These are phyloP conservation scores for Dothideomycetidae sp. DNA, from an alignment of 2,329 filamentous ascomycete species.

Conservation along the genomic window DNA sequence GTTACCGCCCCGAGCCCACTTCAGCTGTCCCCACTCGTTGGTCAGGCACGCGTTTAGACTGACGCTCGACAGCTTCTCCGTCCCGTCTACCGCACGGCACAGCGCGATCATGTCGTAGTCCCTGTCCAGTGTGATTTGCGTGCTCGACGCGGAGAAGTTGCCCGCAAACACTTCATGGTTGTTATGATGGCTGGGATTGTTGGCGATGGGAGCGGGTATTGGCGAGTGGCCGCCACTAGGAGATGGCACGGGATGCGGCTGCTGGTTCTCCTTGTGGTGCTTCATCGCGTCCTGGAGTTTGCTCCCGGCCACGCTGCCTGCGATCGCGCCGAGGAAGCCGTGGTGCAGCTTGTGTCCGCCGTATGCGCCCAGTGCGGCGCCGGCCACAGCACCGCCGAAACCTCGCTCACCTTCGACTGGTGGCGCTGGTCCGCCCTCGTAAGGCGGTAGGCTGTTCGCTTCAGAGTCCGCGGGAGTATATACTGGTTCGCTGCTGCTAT, in stretches of 20 bases:
- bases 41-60: conserved; percentile 26
- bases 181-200: not conserved
- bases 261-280: conserved; percentile 17
- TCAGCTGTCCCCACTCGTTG: conserved; percentile 24
- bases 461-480: no score
- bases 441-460: no score
- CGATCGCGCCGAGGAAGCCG: conserved; percentile 41
- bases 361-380: conserved; percentile 43
- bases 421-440: conserved; percentile 4
- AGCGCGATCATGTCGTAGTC: conserved; percentile 25
- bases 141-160: conserved; percentile 25
- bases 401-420: conserved; percentile 39
- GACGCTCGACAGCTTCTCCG: conserved; percentile 21
- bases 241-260: not conserved
- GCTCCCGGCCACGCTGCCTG: conserved; percentile 41
- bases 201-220: no score
- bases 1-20: conserved; percentile 25
- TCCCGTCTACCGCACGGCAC: conserved; percentile 22
- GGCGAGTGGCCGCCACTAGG: not conserved
- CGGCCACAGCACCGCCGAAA: conserved; percentile 40
- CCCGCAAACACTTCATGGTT: conserved; percentile 17
- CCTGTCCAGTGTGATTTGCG: conserved; percentile 23
- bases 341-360: conserved; percentile 43
- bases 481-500: no score
- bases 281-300: conserved; percentile 37